Evolutionary conservation across 2,329 filamentous ascomycete genomes (phyloP).

Genomic region (Cladosporium velox): DNA sequence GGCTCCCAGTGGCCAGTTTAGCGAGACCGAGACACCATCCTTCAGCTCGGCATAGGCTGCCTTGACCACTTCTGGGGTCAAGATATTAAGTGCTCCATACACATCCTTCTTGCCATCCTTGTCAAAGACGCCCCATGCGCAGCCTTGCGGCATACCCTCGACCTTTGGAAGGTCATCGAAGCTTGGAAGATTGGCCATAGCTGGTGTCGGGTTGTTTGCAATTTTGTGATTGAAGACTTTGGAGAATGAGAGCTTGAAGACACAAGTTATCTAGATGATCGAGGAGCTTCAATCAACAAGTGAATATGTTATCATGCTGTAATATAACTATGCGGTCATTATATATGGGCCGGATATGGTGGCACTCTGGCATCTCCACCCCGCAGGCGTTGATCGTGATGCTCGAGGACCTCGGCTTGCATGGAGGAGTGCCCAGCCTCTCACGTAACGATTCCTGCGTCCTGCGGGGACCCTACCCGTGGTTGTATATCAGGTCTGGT

Average conservation of each 20-base stretch:
- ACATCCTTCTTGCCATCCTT: conserved; percentile 47
- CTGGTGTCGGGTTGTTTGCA: background rate
- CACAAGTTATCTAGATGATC: background rate
- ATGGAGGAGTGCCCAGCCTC: conserved; percentile 1
- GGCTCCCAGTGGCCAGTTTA: conserved; percentile 42
- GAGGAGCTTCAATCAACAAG: background rate
- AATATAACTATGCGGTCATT: background rate
- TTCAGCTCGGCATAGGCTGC: conserved; percentile 46
- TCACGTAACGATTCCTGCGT: conserved; percentile 3
- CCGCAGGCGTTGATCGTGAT: background rate
- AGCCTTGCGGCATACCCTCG: conserved; percentile 44
- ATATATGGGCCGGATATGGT: background rate
- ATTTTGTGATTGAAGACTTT: background rate
- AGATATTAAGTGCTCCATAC: conserved; percentile 48
- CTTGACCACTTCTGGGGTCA: conserved; percentile 47
- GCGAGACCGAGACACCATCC: conserved; percentile 44
- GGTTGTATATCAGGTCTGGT: background rate
- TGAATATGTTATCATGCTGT: background rate
- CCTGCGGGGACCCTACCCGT: background rate
- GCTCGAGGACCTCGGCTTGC: conserved; percentile 14
- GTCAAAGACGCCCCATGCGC: conserved; percentile 49
- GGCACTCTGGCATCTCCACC: background rate
- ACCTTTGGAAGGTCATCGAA: conserved; percentile 47
- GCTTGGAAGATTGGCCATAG: conserved; percentile 37
- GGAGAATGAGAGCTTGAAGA: background rate